Evolutionary conservation across 352 stramenopile genomes (phyloP), one percentile per base, ranked within the genome.

Genomic region (Bremia lactucae): DNA sequence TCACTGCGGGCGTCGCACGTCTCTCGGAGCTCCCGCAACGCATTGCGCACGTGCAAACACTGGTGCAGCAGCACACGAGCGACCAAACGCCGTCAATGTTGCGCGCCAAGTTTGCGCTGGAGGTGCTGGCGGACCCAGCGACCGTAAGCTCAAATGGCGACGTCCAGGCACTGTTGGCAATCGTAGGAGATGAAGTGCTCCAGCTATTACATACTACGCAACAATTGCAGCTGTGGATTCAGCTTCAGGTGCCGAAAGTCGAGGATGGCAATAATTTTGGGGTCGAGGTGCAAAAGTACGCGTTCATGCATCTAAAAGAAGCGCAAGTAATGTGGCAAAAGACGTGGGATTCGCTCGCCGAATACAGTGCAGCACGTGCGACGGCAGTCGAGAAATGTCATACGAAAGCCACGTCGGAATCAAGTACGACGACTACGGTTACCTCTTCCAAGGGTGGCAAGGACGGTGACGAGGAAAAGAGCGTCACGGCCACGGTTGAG

Each of bases 261-360:
- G 71, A 70, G 23, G 78, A 91, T 50, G 78, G 78, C 55, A 91
- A 91, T 64, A 91, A 91, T 58, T 91, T 91, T 62, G 78, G 78
- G 44, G 78, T 91, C 31, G 78, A 91, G 49, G 78, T 91, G 58
- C 78, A 91, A 52, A 83, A 85, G 55, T 69, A 74, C 42, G 72
- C 76, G 22, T 72, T 58, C 55, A 55, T 77, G 54, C 65, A 83
- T 42, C 37, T 91, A 5, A 88, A 83, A 43, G 68, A 84, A 43
- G 65, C 62, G 24, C 36, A 60, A 21, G 71, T 77, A 10, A 69
- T 65, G 48, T 81, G 75, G 52, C 76, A 88, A 55, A 88, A 91
- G 60, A 60, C 64, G 22, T 88, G 71, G 71, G 78, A 91, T 49
- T 38, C 59, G 35, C 59, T 91, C 36, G 52, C 62, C 2, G 78